Conservation (phyloP, 257 asterid species). For the Penstemon davidsonii region DNA sequence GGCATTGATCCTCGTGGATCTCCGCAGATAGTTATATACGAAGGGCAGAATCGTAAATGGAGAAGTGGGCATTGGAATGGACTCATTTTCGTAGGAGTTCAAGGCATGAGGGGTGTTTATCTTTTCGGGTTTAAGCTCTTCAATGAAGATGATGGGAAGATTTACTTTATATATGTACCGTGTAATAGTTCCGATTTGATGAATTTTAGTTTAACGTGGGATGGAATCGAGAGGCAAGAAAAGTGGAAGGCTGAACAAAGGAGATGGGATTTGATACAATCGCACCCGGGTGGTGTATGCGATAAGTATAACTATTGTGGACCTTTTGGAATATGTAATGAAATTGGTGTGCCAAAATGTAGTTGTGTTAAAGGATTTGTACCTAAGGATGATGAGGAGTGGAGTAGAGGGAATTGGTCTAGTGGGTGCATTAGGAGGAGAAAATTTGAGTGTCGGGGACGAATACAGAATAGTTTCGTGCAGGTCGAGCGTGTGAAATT, state of each 20-base stretch:
- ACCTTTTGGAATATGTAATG: constrained; percentile 48
- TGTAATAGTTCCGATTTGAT: constrained; percentile 33
- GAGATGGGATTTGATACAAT: constrained; percentile 46
- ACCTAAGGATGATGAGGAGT: constrained; percentile 41
- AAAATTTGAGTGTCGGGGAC: constrained; percentile 39
- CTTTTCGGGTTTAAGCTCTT: constrained; percentile 50
- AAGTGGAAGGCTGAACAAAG: constrained; percentile 36
- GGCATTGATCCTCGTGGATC: constrained; percentile 71
- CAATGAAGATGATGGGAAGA: constrained; percentile 27
- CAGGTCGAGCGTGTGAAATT: constrained; percentile 44
- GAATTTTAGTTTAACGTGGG: constrained; percentile 41
- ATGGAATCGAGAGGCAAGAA: constrained; percentile 52
- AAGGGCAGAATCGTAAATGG: constrained; percentile 60
- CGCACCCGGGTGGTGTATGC: constrained; percentile 51
- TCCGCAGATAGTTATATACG: constrained; percentile 79
- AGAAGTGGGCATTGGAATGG: constrained; percentile 79
- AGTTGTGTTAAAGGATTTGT: constrained; percentile 57
- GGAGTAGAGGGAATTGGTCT: constrained; percentile 57
- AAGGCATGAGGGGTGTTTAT: constrained; percentile 31
- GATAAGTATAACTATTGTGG: constrained; percentile 66
- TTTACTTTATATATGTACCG: constrained; percentile 40
- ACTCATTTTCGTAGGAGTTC: constrained; percentile 50
- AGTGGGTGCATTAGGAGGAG: constrained; percentile 63
- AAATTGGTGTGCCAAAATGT: constrained; percentile 33
- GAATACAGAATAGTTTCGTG: constrained; percentile 44